phyloP scores from a whole-genome alignment of 495 filamentous ascomycete species.

The Darksidea phi region DNA sequence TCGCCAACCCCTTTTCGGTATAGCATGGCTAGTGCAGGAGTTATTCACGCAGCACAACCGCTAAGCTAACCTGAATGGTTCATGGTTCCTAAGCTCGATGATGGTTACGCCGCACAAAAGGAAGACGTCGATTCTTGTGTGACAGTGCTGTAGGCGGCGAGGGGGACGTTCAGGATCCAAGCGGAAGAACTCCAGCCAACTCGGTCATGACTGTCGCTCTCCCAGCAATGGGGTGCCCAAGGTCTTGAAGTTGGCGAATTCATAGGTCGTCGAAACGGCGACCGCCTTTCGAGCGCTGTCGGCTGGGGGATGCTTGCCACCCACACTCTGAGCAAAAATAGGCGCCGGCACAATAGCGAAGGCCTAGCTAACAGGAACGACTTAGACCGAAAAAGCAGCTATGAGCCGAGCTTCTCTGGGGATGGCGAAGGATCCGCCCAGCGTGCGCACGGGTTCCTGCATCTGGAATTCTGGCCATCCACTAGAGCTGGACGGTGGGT shows the following conservation, averaged over 20 bases:
- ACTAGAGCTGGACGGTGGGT: conserved; percentile 1
- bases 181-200: neutral
- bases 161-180: neutral
- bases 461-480: conserved; percentile 16
- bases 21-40: neutral
- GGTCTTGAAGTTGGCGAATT: no score
- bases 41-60: conserved; percentile 6
- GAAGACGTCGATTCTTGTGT: neutral
- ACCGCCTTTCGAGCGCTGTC: neutral
- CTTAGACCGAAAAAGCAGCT: neutral
- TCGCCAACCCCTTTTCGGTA: neutral
- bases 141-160: neutral
- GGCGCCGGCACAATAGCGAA: neutral
- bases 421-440: neutral
- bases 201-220: no score
- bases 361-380: no score
- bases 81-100: neutral
- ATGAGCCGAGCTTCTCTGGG: neutral
- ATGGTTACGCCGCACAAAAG: neutral
- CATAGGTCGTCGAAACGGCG: no score
- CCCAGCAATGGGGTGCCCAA: no score
- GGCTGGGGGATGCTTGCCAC: neutral
- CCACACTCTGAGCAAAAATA: neutral
- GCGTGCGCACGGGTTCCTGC: conserved; percentile 23
- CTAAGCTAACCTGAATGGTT: neutral